phyloP scores from a whole-genome alignment of 169 alveolate species.

The Eimeria falciformis region DNA sequence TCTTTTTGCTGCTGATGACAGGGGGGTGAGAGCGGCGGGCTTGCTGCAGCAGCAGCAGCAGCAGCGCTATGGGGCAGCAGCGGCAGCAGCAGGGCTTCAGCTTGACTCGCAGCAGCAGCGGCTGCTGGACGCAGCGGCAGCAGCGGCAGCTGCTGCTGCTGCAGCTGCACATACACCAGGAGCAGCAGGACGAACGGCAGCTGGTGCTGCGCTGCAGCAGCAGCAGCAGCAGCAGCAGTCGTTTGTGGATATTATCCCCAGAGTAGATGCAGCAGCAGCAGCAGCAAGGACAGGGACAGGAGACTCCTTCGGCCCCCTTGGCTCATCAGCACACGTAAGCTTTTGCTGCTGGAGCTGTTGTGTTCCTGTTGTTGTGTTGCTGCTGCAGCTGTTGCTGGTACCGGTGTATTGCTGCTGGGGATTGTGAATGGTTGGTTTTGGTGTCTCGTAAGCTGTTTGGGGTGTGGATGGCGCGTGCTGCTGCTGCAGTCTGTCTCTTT shows the following conservation, averaged over 20 bases:
- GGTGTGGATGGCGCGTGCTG: constrained; percentile 7
- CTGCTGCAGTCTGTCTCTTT: background rate
- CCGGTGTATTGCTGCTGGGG: background rate
- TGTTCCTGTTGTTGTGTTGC: background rate
- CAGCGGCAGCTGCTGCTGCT: constrained; percentile 57
- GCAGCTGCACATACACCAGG: constrained; percentile 39
- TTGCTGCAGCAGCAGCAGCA: constrained; percentile 73
- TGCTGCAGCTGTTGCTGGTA: background rate
- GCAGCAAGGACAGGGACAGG: constrained; percentile 43
- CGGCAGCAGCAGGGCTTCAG: constrained; percentile 21
- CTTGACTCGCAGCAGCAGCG: constrained; percentile 50
- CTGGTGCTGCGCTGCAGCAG: constrained; percentile 7
- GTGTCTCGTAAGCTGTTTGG: background rate
- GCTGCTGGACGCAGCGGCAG: constrained; percentile 6
- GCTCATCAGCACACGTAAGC: background rate
- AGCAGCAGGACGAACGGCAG: background rate
- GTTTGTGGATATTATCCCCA: background rate
- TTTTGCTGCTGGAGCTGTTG: background rate
- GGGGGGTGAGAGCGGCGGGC: constrained; percentile 21
- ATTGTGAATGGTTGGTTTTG: background rate
- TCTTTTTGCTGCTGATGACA: constrained; percentile 36
- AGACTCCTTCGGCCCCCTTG: constrained; percentile 18
- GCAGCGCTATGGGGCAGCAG: constrained; percentile 21
- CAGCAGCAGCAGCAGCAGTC: constrained; percentile 63
- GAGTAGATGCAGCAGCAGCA: constrained; percentile 34